phyloP scores from a whole-genome alignment of 192 early-diverging fungal genomes.

The Linnemannia elongata region DNA sequence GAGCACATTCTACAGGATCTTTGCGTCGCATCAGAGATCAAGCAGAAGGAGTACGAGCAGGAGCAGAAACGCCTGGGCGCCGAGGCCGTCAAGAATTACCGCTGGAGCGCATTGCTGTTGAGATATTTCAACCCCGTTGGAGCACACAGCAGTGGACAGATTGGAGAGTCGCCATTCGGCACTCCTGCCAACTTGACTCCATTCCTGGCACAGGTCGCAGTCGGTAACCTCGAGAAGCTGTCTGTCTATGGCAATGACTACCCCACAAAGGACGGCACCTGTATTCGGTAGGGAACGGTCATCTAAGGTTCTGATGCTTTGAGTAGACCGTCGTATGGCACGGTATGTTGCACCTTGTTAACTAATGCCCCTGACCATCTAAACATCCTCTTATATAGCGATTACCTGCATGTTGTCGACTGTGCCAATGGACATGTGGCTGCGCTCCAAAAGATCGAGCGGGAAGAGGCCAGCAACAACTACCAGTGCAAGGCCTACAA shows the following conservation, averaged over 20 bases:
- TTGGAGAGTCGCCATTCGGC: constrained; percentile 92
- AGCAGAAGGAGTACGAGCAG: constrained; percentile 20
- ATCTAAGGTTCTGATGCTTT: background rate
- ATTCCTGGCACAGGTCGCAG: constrained; percentile 86
- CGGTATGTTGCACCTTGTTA: background rate
- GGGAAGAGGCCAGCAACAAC: constrained; percentile 54
- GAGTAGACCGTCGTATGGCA: background rate
- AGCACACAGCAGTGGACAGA: constrained; percentile 88
- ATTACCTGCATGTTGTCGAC: constrained; percentile 97
- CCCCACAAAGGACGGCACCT: constrained; percentile 92
- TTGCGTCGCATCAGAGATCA: constrained; percentile 65
- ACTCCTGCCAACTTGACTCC: constrained; percentile 94
- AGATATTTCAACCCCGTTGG: constrained; percentile 95
- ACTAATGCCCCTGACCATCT: background rate
- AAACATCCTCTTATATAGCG: constrained; percentile 60
- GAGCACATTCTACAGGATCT: constrained; percentile 88
- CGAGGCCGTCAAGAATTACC: constrained; percentile 13
- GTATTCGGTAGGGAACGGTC: constrained; percentile 35
- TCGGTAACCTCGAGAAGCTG: constrained; percentile 87
- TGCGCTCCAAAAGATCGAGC: constrained; percentile 82
- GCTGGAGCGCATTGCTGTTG: constrained; percentile 37
- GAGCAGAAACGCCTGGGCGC: background rate
- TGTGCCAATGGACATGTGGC: constrained; percentile 90
- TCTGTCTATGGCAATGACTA: constrained; percentile 95
- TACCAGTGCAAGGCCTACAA: constrained; percentile 81